Evolutionary conservation across 345 rosid genomes (phyloP).

Genomic region (Lepidium didymum): DNA sequence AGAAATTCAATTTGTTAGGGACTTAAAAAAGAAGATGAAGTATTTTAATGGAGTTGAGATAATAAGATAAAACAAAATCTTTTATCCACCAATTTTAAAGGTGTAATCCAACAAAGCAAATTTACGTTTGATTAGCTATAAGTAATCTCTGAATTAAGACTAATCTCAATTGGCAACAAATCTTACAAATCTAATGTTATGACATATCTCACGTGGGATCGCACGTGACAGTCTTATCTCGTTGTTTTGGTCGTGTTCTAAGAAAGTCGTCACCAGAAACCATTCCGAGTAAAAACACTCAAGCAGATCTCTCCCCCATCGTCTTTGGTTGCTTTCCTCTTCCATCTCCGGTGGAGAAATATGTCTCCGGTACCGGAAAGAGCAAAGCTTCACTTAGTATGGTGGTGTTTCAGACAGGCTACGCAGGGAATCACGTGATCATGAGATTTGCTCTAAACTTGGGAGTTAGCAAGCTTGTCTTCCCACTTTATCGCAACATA

Average conservation of each 20-base stretch:
- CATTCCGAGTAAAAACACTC: background rate
- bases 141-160: background rate
- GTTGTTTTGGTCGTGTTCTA: constrained; percentile 8
- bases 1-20: background rate
- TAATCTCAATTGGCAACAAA: background rate
- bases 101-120: constrained; percentile 21
- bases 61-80: constrained; percentile 20
- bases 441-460: constrained; percentile 58
- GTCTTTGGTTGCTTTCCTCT: background rate
- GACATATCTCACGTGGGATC: constrained; percentile 4
- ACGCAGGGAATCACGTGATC: constrained; percentile 59
- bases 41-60: constrained; percentile 12
- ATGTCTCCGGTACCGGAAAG: constrained; percentile 30
- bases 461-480: constrained; percentile 72
- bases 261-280: constrained; percentile 1
- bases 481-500: constrained; percentile 60
- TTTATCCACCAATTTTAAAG: constrained; percentile 11
- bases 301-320: constrained; percentile 5
- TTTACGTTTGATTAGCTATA: background rate
- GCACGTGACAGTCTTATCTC: constrained; percentile 20
- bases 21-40: background rate
- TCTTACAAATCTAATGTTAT: background rate
- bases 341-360: constrained; percentile 4
- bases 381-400: constrained; percentile 58
- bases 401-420: constrained; percentile 54